Evolutionary conservation across 352 stramenopile genomes (phyloP).

Genomic region (Pythium angustatum): DNA sequence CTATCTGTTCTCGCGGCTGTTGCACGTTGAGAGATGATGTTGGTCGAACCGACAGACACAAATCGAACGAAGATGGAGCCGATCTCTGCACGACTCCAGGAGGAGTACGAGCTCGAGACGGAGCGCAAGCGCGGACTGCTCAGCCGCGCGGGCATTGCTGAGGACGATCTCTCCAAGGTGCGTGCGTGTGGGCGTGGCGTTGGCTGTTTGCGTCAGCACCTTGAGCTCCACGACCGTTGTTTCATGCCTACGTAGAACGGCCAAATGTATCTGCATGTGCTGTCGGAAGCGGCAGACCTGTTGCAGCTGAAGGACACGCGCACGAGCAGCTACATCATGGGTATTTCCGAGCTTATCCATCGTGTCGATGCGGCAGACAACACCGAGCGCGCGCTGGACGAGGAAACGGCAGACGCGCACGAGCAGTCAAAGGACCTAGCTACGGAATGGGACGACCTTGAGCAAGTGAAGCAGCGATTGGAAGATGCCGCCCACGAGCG

Average conservation of each 20-base stretch:
- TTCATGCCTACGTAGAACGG: conserved; percentile 34
- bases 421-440: conserved; percentile 34
- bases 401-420: conserved; percentile 1
- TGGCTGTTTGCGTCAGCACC: not conserved
- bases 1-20: too few relatives aligned
- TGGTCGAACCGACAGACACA: conserved; percentile 15
- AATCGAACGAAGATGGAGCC: conserved; percentile 18
- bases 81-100: conserved; percentile 27
- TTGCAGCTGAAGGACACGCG: conserved; percentile 40
- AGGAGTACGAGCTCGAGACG: conserved; percentile 40
- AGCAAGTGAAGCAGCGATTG: conserved; percentile 33
- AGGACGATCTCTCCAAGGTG: conserved; percentile 53
- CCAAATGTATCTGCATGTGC: conserved; percentile 46
- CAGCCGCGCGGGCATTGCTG: conserved; percentile 30
- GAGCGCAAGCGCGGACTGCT: conserved; percentile 38
- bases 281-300: conserved; percentile 44
- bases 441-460: conserved; percentile 33
- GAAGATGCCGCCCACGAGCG: conserved; percentile 34
- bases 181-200: not conserved
- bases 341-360: conserved; percentile 33
- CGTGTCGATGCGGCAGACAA: conserved; percentile 21
- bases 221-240: too few relatives aligned
- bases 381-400: conserved; percentile 13
- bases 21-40: conserved; percentile 5
- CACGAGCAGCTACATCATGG: conserved; percentile 43